Evolutionary conservation across 2,329 filamentous ascomycete species (phyloP), one percentile per base, ranked within the genome.

Genomic region (Talaromyces sp.): DNA sequence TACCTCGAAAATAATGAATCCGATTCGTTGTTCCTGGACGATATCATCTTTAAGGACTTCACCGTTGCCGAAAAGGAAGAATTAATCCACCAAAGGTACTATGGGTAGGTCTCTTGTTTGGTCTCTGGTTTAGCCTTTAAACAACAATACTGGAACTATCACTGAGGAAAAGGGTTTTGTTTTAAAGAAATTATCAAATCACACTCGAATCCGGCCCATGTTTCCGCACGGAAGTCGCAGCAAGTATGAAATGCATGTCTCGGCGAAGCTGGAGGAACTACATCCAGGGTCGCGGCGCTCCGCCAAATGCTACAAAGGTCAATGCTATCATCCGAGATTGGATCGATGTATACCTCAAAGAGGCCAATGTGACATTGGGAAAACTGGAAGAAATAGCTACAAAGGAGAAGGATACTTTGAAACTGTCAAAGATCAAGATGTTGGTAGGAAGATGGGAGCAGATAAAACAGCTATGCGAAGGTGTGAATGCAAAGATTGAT

Each of bases 211-310:
- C 56, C 13, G 75, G 74, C 8, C 69, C 70, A 17, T 78, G 75
- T 61, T 76, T 72, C 62, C 70, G 75, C 21, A 77, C 75, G 8
- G 73, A 77, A 56, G 69, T 77, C 33, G 75, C 70, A 41, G 72
- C 74, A 22, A 70, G 71, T 50, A 66, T 74, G 58, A 73, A 65
- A 59, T 74, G 74, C 61, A 73, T 77, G 69, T 63, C 67, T 21
- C 68, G 64, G 9, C 63, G 69, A 40, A 66, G 72, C 55, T 78
- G 75, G 59, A 66, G 68, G 35, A 69, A 70, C 25, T 73, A 75
- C 62, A 65, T 73, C 17, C 68, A 70, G n/a, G 75, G 75, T 19
- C 66, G 67, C 37, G 68, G 68, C 65, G 46, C 66, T 33, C 67
- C 66, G 10, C 63, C 71, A 31, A 66, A 73, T 54, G 64, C 67